Percentiles rank a stretch among this genome's conserved stretches.
Evolutionary conservation across 768 basidiomycete species (phyloP).

Genomic region (Lactarius sanguifluus): DNA sequence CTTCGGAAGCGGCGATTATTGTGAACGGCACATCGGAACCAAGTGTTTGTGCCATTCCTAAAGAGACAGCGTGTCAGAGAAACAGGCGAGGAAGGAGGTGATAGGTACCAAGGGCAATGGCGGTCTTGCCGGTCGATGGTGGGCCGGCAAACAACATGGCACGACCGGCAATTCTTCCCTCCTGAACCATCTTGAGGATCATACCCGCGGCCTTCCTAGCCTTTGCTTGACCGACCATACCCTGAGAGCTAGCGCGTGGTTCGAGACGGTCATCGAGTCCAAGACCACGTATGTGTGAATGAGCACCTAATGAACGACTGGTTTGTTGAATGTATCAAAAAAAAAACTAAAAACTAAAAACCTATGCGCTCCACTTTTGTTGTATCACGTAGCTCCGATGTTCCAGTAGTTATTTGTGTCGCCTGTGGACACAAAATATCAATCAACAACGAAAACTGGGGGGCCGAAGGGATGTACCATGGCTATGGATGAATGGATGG

Average conservation of each 20-base stretch:
- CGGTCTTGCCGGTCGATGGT: constrained; percentile 96
- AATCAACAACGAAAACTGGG: background rate
- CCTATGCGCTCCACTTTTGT: constrained; percentile 95
- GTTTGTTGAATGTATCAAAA: constrained; percentile 3
- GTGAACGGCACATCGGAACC: constrained; percentile 97
- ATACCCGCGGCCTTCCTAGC: constrained; percentile 97
- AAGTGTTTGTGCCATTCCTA: constrained; percentile 95
- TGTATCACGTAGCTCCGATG: constrained; percentile 79
- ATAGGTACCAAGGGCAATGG: constrained; percentile 87
- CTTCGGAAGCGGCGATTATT: constrained; percentile 96
- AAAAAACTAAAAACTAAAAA: constrained; percentile 32
- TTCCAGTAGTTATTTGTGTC: constrained; percentile 73
- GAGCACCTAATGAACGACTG: constrained; percentile 56
- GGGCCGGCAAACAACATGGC: constrained; percentile 98
- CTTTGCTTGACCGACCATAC: constrained; percentile 96
- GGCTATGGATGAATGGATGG: constrained; percentile 8
- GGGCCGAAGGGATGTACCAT: constrained; percentile 33
- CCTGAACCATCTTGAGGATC: constrained; percentile 97
- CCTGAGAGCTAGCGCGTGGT: constrained; percentile 84
- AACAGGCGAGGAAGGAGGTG: background rate
- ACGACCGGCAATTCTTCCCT: constrained; percentile 91
- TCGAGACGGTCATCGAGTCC: constrained; percentile 92
- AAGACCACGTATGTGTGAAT: constrained; percentile 94
- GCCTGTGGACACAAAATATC: constrained; percentile 40
- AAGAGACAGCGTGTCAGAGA: background rate